Base-by-base conservation (phyloP, 1,284 basidiomycete genomes). In the Ganoderma lucidum region DNA sequence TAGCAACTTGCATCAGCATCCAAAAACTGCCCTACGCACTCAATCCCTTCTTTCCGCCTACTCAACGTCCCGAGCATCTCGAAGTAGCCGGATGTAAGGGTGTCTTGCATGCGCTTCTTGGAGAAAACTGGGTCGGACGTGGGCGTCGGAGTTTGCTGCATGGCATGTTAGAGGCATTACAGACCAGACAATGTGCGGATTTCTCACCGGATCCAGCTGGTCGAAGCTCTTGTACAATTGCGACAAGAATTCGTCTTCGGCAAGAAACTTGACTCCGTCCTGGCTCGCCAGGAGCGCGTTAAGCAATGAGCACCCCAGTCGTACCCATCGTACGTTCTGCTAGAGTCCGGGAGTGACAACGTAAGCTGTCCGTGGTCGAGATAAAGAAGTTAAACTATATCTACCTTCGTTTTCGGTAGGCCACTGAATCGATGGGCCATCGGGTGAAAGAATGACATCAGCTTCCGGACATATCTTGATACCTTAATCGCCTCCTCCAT, bases 401-500 rank as follows among this genome's bases (percentile, higher is more conserved):
- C 68, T 72, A 93, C 94, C 80, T 90, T 92, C 39, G 85, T 91
- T 70, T 88, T 88, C 39, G 89, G 88, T 77, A 98, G 86, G 75
- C 94, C 91, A 9, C 95, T 93, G 80, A 98, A 99, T 39, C 94
- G 90, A 77, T 92, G 90, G 70, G 82, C 92, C 79, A 94, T 94
- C 0, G 98, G 98, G 79, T 98, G 94, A 77, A 93, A 98, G 84
- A 99, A 99, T 1, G 91, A 88, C 85, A 98, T 91, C 19, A 99
- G 82, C 41, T 95, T 88, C 45, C 93, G 88, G 69, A 98, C 90
- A 74, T 98, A 96, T 76, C 96, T 92, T 19, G 94, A 93, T 14
- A 93, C 95, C 77, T 93, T 94, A 78, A 97, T 94, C 1, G 95
- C 96, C 81, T 99, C 98, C 76, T 99, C 98, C 77, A 99, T 87